Conservation (phyloP, 1,139 yeast species). For the Debaryomycetaceae sp. region DNA sequence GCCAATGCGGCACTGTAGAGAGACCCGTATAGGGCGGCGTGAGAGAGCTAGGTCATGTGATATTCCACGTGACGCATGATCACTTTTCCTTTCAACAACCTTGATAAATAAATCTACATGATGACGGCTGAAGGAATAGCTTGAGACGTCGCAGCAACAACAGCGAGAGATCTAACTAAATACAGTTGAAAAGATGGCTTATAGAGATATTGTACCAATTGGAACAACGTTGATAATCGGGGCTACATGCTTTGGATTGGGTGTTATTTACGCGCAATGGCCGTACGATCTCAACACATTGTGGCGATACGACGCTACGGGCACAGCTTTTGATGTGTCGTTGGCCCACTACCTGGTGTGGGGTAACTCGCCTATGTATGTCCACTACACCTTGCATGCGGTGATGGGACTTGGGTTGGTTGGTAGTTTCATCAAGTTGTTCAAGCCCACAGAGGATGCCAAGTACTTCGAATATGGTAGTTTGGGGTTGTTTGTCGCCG, state of each 20-base stretch:
- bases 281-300: slow-evolving; percentile 81
- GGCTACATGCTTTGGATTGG: slow-evolving; percentile 72
- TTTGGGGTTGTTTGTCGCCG: slow-evolving; percentile 64
- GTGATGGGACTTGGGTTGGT: slow-evolving; percentile 60
- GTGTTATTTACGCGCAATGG: slow-evolving; percentile 72
- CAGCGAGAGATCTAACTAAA: no score
- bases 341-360: slow-evolving; percentile 71
- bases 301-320: slow-evolving; percentile 54
- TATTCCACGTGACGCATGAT: no score
- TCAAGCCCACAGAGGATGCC: slow-evolving; percentile 80
- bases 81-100: no score
- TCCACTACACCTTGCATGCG: slow-evolving; percentile 60
- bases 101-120: no score
- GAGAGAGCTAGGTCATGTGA: no score
- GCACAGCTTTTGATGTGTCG: slow-evolving; percentile 56
- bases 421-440: slow-evolving; percentile 75
- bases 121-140: no score
- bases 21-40: no score
- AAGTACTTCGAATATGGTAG: slow-evolving; percentile 89
- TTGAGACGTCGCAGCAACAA: no score
- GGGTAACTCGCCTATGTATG: slow-evolving; percentile 58
- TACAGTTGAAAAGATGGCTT: slow-evolving; percentile 17
- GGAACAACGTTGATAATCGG: slow-evolving; percentile 46
- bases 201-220: slow-evolving; percentile 48
- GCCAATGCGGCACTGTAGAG: no score